These are phyloP conservation scores for Suhomyces coccinellae DNA, from an alignment of 1,139 yeast genomes.

Conservation along the genomic window DNA sequence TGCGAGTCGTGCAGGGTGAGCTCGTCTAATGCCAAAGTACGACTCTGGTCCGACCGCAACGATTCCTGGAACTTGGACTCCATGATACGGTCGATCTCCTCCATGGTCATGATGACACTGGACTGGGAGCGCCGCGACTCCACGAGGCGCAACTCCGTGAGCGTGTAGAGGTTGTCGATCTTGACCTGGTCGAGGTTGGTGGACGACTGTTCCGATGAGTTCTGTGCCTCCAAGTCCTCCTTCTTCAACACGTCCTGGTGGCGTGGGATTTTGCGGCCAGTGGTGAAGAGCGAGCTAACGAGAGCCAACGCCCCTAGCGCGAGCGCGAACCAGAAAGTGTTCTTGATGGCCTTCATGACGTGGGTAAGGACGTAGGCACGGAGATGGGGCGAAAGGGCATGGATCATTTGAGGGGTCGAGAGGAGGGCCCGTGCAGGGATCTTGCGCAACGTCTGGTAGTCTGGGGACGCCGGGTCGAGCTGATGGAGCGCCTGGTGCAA, in stretches of 20 bases:
- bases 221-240: conserved; percentile 13
- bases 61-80: too few species aligned
- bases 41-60: too few species aligned
- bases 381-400: conserved; percentile 25
- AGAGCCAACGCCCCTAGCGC: conserved; percentile 33
- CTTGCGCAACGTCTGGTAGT: conserved; percentile 18
- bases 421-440: conserved; percentile 25
- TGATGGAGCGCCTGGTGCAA: conserved; percentile 18
- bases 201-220: neutral
- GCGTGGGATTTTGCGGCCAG: conserved; percentile 43
- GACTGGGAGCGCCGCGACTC: too few species aligned
- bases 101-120: too few species aligned
- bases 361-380: conserved; percentile 27
- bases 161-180: too few species aligned
- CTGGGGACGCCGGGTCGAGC: conserved; percentile 19
- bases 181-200: too few species aligned
- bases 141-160: too few species aligned
- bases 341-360: conserved; percentile 39
- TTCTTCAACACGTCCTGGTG: conserved; percentile 26
- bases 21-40: too few species aligned
- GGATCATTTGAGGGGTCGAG: conserved; percentile 32
- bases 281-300: conserved; percentile 22
- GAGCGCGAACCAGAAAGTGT: conserved; percentile 43
- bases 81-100: too few species aligned
- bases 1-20: too few species aligned